These are phyloP conservation scores for Macroventuria anomochaeta DNA, from an alignment of 2,329 filamentous ascomycete species.

Conservation along the genomic window DNA sequence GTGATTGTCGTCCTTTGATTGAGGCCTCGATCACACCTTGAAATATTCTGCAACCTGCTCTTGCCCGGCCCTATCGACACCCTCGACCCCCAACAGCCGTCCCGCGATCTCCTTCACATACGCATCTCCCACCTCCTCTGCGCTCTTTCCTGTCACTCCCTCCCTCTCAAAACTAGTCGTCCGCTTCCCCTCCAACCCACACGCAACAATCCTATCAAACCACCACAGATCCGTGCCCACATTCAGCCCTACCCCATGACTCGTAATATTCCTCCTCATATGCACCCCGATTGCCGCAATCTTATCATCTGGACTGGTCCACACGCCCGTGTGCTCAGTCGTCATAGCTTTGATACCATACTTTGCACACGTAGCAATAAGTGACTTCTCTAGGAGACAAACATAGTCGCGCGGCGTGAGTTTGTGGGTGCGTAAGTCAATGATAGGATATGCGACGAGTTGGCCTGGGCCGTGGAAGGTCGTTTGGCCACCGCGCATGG, in stretches of 20 bases:
- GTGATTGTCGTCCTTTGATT: background rate
- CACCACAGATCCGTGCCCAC: constrained; percentile 68
- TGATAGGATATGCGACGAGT: constrained; percentile 86
- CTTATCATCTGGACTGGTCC: constrained; percentile 66
- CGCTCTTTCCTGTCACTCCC: constrained; percentile 45
- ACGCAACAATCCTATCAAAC: constrained; percentile 82
- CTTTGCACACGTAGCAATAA: constrained; percentile 68
- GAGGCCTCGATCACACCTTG: background rate
- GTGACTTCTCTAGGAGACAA: constrained; percentile 75
- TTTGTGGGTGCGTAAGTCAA: constrained; percentile 75
- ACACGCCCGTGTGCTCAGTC: constrained; percentile 83
- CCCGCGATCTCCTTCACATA: constrained; percentile 53
- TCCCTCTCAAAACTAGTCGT: constrained; percentile 76
- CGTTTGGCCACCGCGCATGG: constrained; percentile 84
- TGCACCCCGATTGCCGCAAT: constrained; percentile 94
- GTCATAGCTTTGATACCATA: constrained; percentile 69
- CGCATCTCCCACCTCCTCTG: constrained; percentile 48
- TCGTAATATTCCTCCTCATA: constrained; percentile 80
- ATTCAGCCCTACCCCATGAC: constrained; percentile 84
- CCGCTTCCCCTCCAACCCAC: constrained; percentile 79
- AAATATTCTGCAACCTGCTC: constrained; percentile 22
- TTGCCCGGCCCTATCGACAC: constrained; percentile 25
- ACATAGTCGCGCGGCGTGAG: constrained; percentile 80
- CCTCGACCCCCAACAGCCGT: constrained; percentile 31
- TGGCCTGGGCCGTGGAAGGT: constrained; percentile 97